Evolutionary conservation across 306 rosid species (phyloP).

Genomic region (Rosa lucieae): DNA sequence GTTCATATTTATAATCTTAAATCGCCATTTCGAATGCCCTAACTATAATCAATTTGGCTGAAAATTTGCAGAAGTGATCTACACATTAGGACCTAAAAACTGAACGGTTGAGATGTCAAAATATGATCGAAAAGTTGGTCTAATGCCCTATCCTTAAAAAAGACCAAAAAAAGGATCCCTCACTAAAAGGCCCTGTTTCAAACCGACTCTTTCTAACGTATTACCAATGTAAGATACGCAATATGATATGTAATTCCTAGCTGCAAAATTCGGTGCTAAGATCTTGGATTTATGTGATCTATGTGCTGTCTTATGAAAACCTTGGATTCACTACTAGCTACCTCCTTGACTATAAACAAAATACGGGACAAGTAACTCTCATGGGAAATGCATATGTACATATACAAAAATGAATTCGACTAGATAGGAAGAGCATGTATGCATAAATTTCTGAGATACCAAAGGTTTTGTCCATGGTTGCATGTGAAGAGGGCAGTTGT

Average conservation of each 20-base stretch:
- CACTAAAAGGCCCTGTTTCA: too few species aligned
- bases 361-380: neutral
- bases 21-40: too few species aligned
- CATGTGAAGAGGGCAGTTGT: conserved; percentile 35
- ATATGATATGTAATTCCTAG: neutral
- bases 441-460: neutral
- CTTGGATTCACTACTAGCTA: neutral
- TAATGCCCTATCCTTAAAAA: too few species aligned
- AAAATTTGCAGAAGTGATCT: too few species aligned
- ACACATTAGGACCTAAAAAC: too few species aligned
- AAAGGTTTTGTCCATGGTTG: conserved; percentile 5
- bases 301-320: neutral
- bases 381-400: neutral
- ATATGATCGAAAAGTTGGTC: too few species aligned
- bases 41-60: too few species aligned
- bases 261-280: neutral
- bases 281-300: neutral
- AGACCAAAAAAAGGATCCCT: too few species aligned
- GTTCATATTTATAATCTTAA: too few species aligned
- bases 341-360: neutral
- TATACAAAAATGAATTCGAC: neutral
- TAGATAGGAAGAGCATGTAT: neutral
- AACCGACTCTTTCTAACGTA: too few species aligned
- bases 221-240: neutral
- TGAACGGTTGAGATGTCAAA: too few species aligned